phyloP scores from a whole-genome alignment of 2,329 filamentous ascomycete genomes.

The Verticillium tricorpus region DNA sequence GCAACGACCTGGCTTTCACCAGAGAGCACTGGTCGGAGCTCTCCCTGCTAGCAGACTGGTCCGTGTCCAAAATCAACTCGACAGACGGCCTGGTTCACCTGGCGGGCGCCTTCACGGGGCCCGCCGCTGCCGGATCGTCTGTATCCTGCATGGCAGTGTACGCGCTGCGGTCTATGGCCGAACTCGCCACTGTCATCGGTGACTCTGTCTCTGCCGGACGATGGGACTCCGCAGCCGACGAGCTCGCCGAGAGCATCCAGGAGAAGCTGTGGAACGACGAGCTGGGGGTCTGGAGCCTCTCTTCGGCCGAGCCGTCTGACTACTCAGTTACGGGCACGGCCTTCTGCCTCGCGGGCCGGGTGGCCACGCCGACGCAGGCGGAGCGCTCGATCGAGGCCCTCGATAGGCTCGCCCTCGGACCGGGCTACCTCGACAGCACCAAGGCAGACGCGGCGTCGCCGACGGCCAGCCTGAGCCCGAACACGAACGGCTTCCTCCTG shows the following conservation, averaged over 20 bases:
- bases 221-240: conserved; percentile 12
- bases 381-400: conserved; percentile 9
- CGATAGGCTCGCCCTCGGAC: conserved; percentile 6
- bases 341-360: conserved; percentile 16
- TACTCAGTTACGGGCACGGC: conserved; percentile 12
- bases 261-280: conserved; percentile 15
- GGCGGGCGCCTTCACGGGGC: conserved; percentile 10
- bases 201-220: conserved; percentile 19
- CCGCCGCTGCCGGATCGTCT: conserved; percentile 8
- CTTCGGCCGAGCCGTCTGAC: background rate
- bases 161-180: conserved; percentile 5
- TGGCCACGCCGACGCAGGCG: conserved; percentile 6
- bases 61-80: conserved; percentile 8
- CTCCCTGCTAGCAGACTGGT: conserved; percentile 7
- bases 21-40: conserved; percentile 11
- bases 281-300: conserved; percentile 10
- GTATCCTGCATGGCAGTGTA: conserved; percentile 12
- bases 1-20: conserved; percentile 12
- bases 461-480: conserved; percentile 36
- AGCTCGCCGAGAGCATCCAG: conserved; percentile 11
- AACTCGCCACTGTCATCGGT: conserved; percentile 8
- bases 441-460: conserved; percentile 16
- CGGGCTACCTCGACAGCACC: conserved; percentile 16
- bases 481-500: conserved; percentile 39
- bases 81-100: conserved; percentile 12